Percentiles rank a stretch among this genome's conserved stretches.
These are phyloP conservation scores for Chrysanthemum seticuspe DNA, from an alignment of 129 eudicot genomes.

Conservation along the genomic window DNA sequence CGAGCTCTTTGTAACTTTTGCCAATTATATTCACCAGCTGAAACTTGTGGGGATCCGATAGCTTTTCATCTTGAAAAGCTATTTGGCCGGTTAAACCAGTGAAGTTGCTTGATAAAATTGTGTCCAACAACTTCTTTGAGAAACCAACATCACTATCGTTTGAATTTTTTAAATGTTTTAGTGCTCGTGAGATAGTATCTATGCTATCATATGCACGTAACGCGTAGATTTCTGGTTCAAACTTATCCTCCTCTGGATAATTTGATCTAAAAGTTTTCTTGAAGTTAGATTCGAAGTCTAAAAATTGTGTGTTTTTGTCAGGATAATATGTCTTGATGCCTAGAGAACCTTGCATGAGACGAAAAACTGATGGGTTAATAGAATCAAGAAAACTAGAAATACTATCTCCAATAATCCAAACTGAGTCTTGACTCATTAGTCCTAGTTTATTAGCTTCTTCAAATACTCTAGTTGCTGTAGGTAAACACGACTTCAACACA, in stretches of 20 bases:
- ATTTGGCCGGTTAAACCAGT: conserved; percentile 36
- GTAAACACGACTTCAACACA: conserved; percentile 34
- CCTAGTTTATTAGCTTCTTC: conserved; percentile 47
- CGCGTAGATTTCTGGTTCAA: conserved; percentile 44
- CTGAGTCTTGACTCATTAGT: conserved; percentile 45
- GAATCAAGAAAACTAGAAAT: conserved; percentile 45
- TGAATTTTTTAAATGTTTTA: conserved; percentile 20
- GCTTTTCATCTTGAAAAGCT: conserved; percentile 28
- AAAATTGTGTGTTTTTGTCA: conserved; percentile 9
- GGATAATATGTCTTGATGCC: conserved; percentile 41
- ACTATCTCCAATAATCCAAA: conserved; percentile 45
- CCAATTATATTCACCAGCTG: conserved; percentile 49
- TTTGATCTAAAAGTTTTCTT: conserved; percentile 27
- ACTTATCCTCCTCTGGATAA: conserved; percentile 38
- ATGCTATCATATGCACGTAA: conserved; percentile 50
- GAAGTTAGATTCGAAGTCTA: conserved; percentile 35
- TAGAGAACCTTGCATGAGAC: conserved; percentile 39
- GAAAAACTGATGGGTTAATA: conserved; percentile 33
- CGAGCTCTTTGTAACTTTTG: conserved; percentile 53
- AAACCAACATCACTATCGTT: background rate
- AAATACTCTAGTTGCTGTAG: conserved; percentile 36
- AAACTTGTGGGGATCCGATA: conserved; percentile 15
- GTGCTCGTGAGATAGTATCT: conserved; percentile 32
- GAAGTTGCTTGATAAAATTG: conserved; percentile 36
- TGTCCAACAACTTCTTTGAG: conserved; percentile 25